Percentiles rank a stretch among this genome's conserved stretches.
Evolutionary conservation across 768 basidiomycete species (phyloP).

Genomic region (Naganishia antarctica): DNA sequence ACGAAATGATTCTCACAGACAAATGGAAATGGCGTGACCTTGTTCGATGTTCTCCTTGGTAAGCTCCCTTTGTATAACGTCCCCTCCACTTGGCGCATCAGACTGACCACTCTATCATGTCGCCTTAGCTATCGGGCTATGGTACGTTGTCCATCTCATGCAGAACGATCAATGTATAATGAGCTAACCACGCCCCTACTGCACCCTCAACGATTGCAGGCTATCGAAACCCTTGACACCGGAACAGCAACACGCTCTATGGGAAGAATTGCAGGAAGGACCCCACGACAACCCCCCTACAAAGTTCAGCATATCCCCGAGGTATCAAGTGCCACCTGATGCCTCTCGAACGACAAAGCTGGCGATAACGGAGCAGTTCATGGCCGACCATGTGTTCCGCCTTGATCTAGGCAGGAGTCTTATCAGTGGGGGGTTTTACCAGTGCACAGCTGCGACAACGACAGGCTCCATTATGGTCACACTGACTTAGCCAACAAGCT

Average conservation of each 20-base stretch:
- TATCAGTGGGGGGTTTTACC: not conserved
- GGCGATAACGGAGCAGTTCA: constrained; percentile 6
- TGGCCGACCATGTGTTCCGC: not conserved
- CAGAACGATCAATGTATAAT: too few relatives aligned
- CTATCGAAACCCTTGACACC: not conserved
- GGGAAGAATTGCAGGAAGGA: not conserved
- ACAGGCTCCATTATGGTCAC: not conserved
- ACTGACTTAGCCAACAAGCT: not conserved
- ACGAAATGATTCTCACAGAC: too few relatives aligned
- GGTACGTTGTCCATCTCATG: not conserved
- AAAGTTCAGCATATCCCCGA: not conserved
- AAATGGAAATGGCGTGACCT: constrained; percentile 10
- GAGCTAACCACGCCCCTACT: too few relatives aligned
- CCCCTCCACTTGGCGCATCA: too few relatives aligned
- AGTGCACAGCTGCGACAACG: not conserved
- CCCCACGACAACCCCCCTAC: too few relatives aligned
- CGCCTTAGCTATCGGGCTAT: not conserved
- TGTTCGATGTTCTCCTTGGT: constrained; percentile 1
- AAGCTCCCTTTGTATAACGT: not conserved
- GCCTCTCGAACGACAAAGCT: constrained; percentile 7
- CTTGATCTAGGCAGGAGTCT: not conserved
- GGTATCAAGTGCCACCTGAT: not conserved
- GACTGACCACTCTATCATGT: not conserved
- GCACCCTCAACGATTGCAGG: too few relatives aligned
- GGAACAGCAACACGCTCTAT: not conserved